These are phyloP conservation scores for Tephrocybe rancida DNA, from an alignment of 768 basidiomycete species.

Conservation along the genomic window DNA sequence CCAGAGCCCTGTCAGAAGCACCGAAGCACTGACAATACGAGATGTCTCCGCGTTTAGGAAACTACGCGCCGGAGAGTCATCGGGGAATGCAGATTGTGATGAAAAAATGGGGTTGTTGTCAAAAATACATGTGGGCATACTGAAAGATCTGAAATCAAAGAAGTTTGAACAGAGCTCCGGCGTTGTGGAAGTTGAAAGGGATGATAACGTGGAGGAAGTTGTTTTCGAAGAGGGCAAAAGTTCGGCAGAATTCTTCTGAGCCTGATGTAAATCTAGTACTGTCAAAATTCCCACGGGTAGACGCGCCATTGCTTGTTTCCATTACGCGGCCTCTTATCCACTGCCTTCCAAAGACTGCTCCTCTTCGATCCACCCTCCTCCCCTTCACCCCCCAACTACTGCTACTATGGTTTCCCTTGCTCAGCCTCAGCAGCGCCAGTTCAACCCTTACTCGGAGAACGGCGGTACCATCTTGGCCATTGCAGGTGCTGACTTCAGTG, in stretches of 20 bases:
- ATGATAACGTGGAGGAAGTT: constrained; percentile 1
- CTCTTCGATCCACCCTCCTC: constrained; percentile 21
- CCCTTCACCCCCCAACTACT: constrained; percentile 14
- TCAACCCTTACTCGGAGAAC: constrained; percentile 91
- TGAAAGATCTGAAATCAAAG: constrained; percentile 14
- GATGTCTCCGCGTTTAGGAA: constrained; percentile 15
- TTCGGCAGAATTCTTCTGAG: constrained; percentile 41
- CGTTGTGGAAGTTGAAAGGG: constrained; percentile 11
- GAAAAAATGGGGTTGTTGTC: constrained; percentile 35
- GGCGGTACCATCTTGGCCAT: constrained; percentile 97
- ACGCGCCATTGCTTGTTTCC: constrained; percentile 36
- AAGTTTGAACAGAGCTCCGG: constrained; percentile 9
- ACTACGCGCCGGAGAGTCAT: constrained; percentile 33
- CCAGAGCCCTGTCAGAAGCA: constrained; percentile 11
- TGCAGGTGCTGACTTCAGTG: constrained; percentile 89
- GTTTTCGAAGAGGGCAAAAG: constrained; percentile 32
- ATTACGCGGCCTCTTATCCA: constrained; percentile 47
- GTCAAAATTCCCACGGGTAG: constrained; percentile 39
- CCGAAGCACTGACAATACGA: constrained; percentile 8
- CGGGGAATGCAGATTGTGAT: constrained; percentile 42
- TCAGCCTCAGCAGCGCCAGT: constrained; percentile 57
- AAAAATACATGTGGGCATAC: constrained; percentile 9
- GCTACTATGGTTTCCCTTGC: constrained; percentile 38
- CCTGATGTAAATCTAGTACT: too few species aligned
- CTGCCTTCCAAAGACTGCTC: constrained; percentile 29